phyloP scores from a whole-genome alignment of 2,329 filamentous ascomycete species.

The Ceratocystis huliohia region DNA sequence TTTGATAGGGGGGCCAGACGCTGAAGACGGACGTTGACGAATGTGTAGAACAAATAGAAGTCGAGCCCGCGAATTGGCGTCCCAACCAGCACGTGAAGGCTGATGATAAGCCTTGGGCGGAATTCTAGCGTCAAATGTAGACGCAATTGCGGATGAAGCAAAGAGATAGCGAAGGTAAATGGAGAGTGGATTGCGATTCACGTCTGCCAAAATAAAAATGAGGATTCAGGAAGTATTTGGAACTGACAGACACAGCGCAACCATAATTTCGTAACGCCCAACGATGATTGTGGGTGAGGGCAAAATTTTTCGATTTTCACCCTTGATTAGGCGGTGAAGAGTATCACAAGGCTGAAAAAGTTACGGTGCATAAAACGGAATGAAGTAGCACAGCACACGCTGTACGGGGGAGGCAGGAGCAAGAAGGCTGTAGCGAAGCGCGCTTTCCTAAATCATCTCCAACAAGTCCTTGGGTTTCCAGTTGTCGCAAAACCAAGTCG shows the following conservation, averaged over 20 bases:
- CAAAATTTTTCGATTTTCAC: background rate
- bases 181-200: background rate
- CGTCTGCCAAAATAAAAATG: background rate
- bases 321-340: background rate
- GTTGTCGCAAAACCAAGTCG: no score
- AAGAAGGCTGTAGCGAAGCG: no score
- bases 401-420: no score
- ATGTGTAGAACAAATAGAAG: background rate
- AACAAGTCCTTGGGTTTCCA: no score
- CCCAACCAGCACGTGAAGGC: background rate
- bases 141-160: background rate
- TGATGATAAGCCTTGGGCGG: background rate
- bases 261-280: background rate
- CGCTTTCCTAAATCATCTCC: no score
- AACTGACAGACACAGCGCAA: background rate
- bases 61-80: background rate
- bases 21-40: background rate
- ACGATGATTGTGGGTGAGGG: background rate
- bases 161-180: background rate
- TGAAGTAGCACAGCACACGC: no score
- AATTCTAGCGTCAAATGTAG: background rate
- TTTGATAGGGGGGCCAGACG: no score
- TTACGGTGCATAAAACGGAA: no score
- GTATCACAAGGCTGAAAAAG: background rate
- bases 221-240: background rate